Percentiles rank a stretch among this genome's conserved stretches.
Evolutionary conservation across 2,329 filamentous ascomycete genomes (phyloP).

Genomic region (Ceratocystis cacaofunesta): DNA sequence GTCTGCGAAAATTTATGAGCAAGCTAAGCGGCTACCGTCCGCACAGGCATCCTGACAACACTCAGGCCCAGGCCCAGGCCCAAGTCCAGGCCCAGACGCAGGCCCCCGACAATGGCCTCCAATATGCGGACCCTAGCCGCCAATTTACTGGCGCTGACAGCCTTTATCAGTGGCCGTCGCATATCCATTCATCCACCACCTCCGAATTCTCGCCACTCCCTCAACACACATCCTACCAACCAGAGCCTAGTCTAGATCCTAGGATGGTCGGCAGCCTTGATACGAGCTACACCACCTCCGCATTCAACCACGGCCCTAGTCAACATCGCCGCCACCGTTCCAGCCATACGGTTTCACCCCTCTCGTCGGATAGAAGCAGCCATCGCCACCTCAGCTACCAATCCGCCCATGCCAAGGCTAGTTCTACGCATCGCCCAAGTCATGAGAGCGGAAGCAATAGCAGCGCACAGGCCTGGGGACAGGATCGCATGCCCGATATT

Average conservation of each 20-base stretch:
- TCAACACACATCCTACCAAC: background rate
- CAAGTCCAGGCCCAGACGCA: background rate
- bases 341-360: background rate
- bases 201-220: background rate
- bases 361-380: background rate
- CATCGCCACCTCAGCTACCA: conserved; percentile 1
- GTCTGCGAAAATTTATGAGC: conserved; percentile 2
- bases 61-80: no score
- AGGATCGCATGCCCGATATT: background rate
- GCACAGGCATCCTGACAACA: background rate
- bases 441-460: conserved; percentile 5
- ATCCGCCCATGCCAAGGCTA: background rate
- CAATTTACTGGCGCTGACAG: background rate
- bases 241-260: background rate
- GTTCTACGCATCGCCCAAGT: conserved; percentile 4
- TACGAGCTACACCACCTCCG: background rate
- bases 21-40: background rate
- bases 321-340: background rate
- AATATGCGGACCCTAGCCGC: background rate
- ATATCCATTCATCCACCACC: background rate
- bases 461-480: conserved; percentile 8
- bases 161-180: background rate
- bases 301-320: background rate
- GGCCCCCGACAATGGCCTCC: background rate
- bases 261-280: background rate